Percentiles rank a stretch among this genome's conserved stretches.
Conservation (phyloP, 2,329 filamentous ascomycete genomes). For the Chalaropsis ovoidea region DNA sequence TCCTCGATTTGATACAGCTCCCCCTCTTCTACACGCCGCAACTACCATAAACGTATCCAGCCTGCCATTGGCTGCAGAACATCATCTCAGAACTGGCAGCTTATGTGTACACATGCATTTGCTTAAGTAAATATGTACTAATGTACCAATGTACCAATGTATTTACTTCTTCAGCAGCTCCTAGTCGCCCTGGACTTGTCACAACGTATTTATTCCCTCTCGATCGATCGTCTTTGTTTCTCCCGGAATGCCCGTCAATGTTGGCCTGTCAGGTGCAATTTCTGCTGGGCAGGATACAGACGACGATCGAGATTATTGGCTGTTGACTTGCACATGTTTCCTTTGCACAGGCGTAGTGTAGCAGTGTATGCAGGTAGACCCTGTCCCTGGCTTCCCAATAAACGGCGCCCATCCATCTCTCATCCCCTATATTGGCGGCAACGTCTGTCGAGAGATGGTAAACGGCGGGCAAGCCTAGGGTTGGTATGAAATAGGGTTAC, state of each 20-base stretch:
- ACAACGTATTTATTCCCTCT: not conserved
- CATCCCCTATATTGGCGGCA: not conserved
- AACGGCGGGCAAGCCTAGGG: not conserved
- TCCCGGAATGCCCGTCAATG: not conserved
- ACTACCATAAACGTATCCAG: not conserved
- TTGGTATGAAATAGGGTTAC: not conserved
- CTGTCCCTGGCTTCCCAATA: not conserved
- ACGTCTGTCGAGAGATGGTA: not conserved
- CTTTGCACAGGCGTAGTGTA: not conserved
- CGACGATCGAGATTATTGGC: not conserved
- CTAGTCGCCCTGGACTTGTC: no score
- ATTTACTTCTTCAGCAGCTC: no score
- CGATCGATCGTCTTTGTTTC: not conserved
- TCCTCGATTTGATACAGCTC: no score
- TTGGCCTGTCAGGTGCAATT: not conserved
- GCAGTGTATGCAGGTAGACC: no score
- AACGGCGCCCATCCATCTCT: not conserved
- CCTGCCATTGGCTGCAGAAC: not conserved
- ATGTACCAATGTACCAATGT: not conserved
- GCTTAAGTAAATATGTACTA: not conserved
- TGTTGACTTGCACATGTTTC: not conserved
- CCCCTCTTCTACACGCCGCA: not conserved
- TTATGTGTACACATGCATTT: not conserved
- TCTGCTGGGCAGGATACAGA: not conserved
- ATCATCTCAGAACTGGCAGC: not conserved